Evolutionary conservation across 2,329 filamentous ascomycete species (phyloP).

Genomic region (Cadophora gregata): DNA sequence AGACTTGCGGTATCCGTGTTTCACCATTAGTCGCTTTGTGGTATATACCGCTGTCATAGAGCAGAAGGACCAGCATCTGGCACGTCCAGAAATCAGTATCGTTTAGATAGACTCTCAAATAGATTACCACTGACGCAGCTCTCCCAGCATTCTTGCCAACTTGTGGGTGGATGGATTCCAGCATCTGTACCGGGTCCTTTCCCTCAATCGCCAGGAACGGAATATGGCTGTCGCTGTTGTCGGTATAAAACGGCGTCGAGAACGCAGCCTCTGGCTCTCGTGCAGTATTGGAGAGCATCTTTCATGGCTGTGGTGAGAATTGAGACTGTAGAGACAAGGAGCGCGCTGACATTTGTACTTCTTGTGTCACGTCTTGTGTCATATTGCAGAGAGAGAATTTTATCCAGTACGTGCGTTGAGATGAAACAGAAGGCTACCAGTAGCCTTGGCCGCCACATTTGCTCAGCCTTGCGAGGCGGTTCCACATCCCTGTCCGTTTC

Average conservation of each 20-base stretch:
- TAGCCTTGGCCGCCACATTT: not conserved
- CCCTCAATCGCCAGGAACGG: not conserved
- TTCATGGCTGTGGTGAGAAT: conserved; percentile 2
- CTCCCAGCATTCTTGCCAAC: not conserved
- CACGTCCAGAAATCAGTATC: not conserved
- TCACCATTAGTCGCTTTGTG: conserved; percentile 34
- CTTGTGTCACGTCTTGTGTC: not conserved
- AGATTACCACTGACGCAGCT: not conserved
- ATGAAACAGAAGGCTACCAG: no score
- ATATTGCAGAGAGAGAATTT: not conserved
- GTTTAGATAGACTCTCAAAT: not conserved
- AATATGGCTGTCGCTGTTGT: not conserved
- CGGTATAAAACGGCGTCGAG: not conserved
- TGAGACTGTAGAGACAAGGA: not conserved
- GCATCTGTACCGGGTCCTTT: not conserved
- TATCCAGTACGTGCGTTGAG: no score
- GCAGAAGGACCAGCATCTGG: conserved; percentile 29
- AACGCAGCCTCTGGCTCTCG: not conserved
- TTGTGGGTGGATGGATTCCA: not conserved
- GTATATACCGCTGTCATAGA: conserved; percentile 33
- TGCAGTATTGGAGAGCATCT: not conserved
- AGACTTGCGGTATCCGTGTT: conserved; percentile 35
- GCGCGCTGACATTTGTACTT: not conserved
- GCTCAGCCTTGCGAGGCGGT: not conserved
- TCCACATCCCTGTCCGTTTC: not conserved